Percentiles rank a stretch among this genome's conserved stretches.
Evolutionary conservation across 257 asterid species (phyloP).

Genomic region (Perilla frutescens): DNA sequence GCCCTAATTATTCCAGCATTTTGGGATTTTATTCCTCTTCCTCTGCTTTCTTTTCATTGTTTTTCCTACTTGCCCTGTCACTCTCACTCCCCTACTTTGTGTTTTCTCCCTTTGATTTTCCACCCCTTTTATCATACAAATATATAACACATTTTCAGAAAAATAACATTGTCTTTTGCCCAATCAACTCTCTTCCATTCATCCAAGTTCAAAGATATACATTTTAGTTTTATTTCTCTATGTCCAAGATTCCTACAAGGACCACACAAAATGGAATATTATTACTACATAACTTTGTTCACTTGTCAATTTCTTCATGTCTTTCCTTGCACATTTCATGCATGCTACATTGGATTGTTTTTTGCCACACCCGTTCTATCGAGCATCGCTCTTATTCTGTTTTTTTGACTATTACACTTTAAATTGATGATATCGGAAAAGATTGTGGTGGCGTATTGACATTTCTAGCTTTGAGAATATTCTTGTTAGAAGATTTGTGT

Average conservation of each 20-base stretch:
- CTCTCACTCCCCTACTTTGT: conserved; percentile 34
- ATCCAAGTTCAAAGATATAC: conserved; percentile 11
- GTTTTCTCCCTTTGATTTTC: conserved; percentile 21
- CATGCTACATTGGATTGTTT: no score
- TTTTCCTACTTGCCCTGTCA: conserved; percentile 37
- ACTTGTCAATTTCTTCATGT: no score
- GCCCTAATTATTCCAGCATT: conserved; percentile 48
- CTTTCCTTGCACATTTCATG: no score
- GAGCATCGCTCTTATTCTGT: no score
- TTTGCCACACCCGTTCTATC: no score
- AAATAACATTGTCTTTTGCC: conserved; percentile 21
- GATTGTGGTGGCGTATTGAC: not conserved
- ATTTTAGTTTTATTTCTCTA: no score
- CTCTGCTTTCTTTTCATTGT: conserved; percentile 19
- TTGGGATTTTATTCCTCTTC: conserved; percentile 46
- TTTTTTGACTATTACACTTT: no score
- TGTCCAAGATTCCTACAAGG: conserved; percentile 36
- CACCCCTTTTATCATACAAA: conserved; percentile 23
- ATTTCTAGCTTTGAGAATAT: not conserved
- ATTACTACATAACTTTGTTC: no score
- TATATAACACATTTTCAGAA: conserved; percentile 37
- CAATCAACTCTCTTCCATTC: conserved; percentile 22
- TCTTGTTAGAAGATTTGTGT: not conserved
- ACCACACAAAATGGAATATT: conserved; percentile 14
- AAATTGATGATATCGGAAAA: no score